Conservation (phyloP, 2,329 filamentous ascomycete species). For the Colletotrichum agaves region DNA sequence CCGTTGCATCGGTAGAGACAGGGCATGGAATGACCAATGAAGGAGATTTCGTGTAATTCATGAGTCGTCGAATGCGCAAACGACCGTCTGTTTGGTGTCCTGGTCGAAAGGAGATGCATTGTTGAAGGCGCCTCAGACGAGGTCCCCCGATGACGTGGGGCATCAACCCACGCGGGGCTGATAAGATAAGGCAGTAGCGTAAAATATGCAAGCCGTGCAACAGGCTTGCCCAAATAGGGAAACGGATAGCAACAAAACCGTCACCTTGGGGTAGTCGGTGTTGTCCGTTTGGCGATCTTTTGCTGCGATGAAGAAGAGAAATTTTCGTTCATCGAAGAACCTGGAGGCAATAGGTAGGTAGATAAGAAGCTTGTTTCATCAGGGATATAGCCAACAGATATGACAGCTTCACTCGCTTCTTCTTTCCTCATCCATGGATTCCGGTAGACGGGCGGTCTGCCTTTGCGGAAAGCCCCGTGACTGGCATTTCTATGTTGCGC, state of each 20-base stretch:
- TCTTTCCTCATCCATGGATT: background rate
- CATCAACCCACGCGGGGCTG: conserved; percentile 29
- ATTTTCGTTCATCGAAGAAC: background rate
- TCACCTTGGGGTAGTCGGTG: conserved; percentile 22
- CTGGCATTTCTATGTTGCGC: no score
- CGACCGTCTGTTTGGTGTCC: background rate
- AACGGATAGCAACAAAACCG: conserved; percentile 34
- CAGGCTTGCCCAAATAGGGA: conserved; percentile 36
- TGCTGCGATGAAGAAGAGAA: conserved; percentile 1
- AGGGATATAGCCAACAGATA: background rate
- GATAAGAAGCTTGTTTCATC: conserved; percentile 9
- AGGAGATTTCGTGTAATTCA: background rate
- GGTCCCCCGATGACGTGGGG: conserved; percentile 32
- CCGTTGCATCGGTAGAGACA: conserved; percentile 1
- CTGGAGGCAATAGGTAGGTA: background rate
- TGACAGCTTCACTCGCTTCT: background rate
- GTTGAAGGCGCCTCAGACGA: conserved; percentile 9
- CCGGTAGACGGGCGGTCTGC: no score
- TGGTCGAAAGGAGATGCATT: conserved; percentile 19
- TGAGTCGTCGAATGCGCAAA: conserved; percentile 21
- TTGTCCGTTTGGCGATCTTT: conserved; percentile 7
- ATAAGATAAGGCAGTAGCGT: conserved; percentile 36
- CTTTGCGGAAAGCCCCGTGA: no score
- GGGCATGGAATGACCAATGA: conserved; percentile 2
- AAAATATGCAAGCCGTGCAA: conserved; percentile 36